Evolutionary conservation across 208 protist species (phyloP), one percentile per base, ranked within the genome.

Genomic region (Leishmania major): DNA sequence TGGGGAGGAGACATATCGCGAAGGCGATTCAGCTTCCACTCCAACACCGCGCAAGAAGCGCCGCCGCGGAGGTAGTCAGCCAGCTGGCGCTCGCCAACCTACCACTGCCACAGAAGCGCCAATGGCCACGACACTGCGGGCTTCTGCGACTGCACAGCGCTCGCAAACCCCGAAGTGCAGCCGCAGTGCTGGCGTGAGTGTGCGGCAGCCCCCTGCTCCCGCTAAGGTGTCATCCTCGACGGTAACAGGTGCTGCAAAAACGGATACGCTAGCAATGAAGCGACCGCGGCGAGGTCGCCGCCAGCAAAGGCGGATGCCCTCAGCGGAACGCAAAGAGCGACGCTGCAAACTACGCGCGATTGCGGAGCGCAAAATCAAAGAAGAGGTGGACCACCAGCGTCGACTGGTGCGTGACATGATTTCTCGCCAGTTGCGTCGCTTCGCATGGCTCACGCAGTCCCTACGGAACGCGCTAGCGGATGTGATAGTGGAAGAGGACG

Each of bases 351-450:
- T 83, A 40, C 81, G 81, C 55, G 67, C 67, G n/a, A 87, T 83
- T 57, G 82, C 83, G 31, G 43, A 79, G 51, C 80, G 84, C 3
- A 88, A 79, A 45, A 84, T 86, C 17, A 31, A 60, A 19, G 83
- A 85, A 37, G 75, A 79, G 45, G 75, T 85, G 28, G 84, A 79
- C 55, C 67, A 81, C 17, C 85, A 88, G 53, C 86, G 87, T 1
- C 92, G 90, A 2, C 62, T 67, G 40, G 81, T 91, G 81, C 92
- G 92, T 22, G 88, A 93, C 62, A 78, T 74, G 25, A 66, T 93
- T 53, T 77, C 78, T 37, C 78, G 84, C n/a, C 86, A 88, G 4
- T 75, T 94, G 6, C 86, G 87, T 4, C 74, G 82, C 43, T 88
- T 96, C n/a, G 77, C 73, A 35, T 45, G 57, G 11, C 59, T 88